phyloP scores from a whole-genome alignment of 2,329 filamentous ascomycete genomes.

The Magnaporthiopsis incrustans region DNA sequence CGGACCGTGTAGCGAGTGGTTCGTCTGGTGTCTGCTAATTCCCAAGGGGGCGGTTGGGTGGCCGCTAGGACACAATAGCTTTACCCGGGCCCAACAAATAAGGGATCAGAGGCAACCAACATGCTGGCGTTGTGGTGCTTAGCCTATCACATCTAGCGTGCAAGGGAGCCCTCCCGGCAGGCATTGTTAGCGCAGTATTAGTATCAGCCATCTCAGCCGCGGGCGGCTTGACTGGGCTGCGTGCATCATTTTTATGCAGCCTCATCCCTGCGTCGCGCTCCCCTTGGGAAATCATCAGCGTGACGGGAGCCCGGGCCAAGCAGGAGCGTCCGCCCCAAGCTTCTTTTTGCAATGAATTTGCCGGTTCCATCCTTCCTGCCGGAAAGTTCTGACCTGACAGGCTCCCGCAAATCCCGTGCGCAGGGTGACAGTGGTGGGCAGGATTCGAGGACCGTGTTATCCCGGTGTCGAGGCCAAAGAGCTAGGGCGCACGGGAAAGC shows the following conservation, averaged over 20 bases:
- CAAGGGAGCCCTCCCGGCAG: not conserved
- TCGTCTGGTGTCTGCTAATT: not conserved
- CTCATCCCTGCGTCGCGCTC: too few relatives aligned
- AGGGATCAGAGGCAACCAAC: too few relatives aligned
- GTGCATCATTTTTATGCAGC: not conserved
- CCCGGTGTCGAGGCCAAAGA: too few relatives aligned
- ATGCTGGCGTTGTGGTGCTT: not conserved
- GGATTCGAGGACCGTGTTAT: too few relatives aligned
- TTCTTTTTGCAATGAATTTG: not conserved
- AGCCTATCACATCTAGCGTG: not conserved
- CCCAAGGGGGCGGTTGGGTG: not conserved
- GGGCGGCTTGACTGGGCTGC: too few relatives aligned
- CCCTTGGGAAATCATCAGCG: not conserved
- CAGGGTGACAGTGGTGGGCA: too few relatives aligned
- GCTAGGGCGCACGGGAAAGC: not conserved
- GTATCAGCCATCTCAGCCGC: not conserved
- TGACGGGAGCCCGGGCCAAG: not conserved
- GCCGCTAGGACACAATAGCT: not conserved
- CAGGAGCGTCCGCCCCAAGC: not conserved
- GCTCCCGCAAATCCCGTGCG: too few relatives aligned
- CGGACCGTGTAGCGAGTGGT: not conserved
- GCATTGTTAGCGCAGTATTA: not conserved
- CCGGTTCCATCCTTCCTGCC: not conserved
- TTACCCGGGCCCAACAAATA: not conserved
- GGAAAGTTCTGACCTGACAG: not conserved